phyloP scores from a whole-genome alignment of 2,329 filamentous ascomycete species.

The Trichoderma koningii region DNA sequence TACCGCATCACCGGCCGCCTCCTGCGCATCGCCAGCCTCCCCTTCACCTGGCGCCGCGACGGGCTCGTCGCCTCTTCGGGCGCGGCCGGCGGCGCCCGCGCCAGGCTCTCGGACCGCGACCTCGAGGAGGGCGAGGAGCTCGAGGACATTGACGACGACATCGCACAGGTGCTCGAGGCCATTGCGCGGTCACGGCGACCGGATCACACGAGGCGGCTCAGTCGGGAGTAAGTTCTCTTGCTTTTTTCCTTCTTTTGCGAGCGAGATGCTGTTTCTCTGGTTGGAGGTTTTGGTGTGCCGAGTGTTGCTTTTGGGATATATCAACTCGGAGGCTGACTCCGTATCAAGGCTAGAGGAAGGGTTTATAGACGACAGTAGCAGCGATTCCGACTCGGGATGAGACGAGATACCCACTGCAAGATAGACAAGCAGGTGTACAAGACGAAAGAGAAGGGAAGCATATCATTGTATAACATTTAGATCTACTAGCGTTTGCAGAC shows the following conservation, averaged over 20 bases:
- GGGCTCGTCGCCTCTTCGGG: constrained; percentile 44
- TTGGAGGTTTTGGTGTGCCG: not conserved
- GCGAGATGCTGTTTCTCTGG: not conserved
- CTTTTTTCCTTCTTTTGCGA: not conserved
- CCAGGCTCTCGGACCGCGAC: constrained; percentile 49
- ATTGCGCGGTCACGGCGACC: constrained; percentile 40
- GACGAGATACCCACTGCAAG: not conserved
- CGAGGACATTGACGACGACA: constrained; percentile 58
- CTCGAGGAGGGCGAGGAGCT: constrained; percentile 69
- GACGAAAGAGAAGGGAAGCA: not conserved
- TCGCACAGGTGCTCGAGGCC: constrained; percentile 45
- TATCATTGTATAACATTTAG: not conserved
- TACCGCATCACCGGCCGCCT: constrained; percentile 47
- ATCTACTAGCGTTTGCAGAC: not conserved
- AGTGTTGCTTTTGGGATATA: not conserved
- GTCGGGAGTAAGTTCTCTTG: constrained; percentile 63
- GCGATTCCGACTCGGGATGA: constrained; percentile 44
- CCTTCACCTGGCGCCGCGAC: constrained; percentile 53
- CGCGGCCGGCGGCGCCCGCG: constrained; percentile 36
- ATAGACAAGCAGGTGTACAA: not conserved
- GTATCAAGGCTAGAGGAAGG: constrained; percentile 44
- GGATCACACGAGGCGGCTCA: constrained; percentile 64
- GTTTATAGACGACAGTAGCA: constrained; percentile 46
- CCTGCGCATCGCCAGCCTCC: constrained; percentile 38
- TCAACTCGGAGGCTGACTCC: not conserved